Percentiles rank a stretch among this genome's conserved stretches.
These are phyloP conservation scores for Anethum foeniculum DNA, from an alignment of 140 eudicot species.

Conservation along the genomic window DNA sequence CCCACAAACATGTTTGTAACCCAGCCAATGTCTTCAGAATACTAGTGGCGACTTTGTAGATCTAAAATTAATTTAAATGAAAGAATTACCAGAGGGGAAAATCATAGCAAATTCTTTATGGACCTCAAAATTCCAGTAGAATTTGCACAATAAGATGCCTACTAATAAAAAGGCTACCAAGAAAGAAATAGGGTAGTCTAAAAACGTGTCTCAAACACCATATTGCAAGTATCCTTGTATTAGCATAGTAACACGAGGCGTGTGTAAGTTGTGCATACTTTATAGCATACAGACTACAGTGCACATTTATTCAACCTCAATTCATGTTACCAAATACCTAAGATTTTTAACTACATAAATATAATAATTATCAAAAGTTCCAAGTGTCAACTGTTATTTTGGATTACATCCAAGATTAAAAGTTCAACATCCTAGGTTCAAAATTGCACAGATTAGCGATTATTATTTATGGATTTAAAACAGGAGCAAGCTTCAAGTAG, in stretches of 20 bases:
- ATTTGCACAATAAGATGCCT: neutral
- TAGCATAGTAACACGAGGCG: neutral
- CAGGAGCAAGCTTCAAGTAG: neutral
- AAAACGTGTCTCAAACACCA: neutral
- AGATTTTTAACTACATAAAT: too few relatives aligned
- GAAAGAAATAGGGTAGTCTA: neutral
- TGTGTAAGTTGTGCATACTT: too few relatives aligned
- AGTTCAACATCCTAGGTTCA: neutral
- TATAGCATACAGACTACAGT: too few relatives aligned
- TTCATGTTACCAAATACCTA: neutral
- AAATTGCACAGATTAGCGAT: neutral
- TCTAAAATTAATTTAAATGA: too few relatives aligned
- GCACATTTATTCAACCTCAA: too few relatives aligned
- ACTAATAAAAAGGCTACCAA: neutral
- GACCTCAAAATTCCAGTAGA: neutral
- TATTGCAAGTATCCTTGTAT: neutral
- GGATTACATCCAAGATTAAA: neutral
- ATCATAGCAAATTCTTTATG: neutral
- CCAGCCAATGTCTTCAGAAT: neutral
- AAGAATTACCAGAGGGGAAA: neutral
- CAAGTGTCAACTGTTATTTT: neutral
- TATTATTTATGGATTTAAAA: too few relatives aligned
- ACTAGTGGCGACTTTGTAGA: neutral
- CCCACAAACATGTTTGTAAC: neutral
- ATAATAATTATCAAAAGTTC: neutral